Evolutionary conservation across 352 stramenopile genomes (phyloP), one percentile per base, ranked within the genome.

Genomic region (Globisporangium emineosum): DNA sequence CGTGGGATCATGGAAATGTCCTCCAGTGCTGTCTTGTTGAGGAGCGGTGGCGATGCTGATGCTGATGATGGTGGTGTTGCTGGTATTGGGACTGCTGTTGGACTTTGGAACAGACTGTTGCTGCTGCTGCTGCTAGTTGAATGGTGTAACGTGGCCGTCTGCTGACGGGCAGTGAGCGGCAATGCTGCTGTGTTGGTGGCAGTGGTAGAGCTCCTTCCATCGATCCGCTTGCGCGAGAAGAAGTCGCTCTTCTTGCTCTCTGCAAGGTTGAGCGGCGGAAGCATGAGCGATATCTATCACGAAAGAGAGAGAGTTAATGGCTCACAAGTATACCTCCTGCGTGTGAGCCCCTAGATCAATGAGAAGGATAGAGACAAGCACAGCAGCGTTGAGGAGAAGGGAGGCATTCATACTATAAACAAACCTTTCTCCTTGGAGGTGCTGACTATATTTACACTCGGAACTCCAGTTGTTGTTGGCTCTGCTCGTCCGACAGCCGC

Each of bases 1-100:
- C 82, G 79, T 2, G 85, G 85, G 51, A 94, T 84, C 70, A 79
- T 75, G 1, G 75, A 73, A 30, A 85, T 72, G 19, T 69, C 42
- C 4, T 67, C 68, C 40, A 81, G 54, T 57, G 60, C 23, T 12
- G 25, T 32, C 53, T 9, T 50, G 32, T 0, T 35, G 12, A 12
- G 12, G 35, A 27, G 0, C n/a, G 17, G 4, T 21, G 25, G 10
- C 37, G 50, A 6, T 5, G 15, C 6, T 55, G 25, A 4, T 54
- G 49, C 0, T 21, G 50, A 23, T 23, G 50, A 25, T n/a, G 27
- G 5, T 37, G 29, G 5, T 1, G 29, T 17, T 27, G 3, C 8
- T 29, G 17, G 17, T 40, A 57, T 40, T 29, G 51, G 8, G 27
- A 29, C 51, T 54, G 19, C 15, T 42, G 9, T 13, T n/a, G 15